Evolutionary conservation across 2,329 filamentous ascomycete genomes (phyloP), one percentile per base, ranked within the genome.

Genomic region (Cladosporium cucumerinum): DNA sequence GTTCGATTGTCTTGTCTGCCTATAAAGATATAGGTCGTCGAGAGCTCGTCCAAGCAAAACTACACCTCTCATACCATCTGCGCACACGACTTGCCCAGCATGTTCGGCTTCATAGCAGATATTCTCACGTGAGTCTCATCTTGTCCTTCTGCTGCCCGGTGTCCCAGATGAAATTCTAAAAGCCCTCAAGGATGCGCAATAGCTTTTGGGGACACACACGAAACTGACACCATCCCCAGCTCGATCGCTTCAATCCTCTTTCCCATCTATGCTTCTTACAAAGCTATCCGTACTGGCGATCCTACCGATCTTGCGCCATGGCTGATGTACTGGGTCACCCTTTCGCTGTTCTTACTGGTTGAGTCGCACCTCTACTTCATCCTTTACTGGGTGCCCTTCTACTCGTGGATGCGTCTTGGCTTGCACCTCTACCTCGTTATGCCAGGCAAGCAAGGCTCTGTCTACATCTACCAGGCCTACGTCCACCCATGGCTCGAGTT

Each of bases 251-350:
- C 93, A 64, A 93, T 96, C 75, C 87, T 97, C 75, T 96, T 98
- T 77, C 95, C 95, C 60, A 87, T 97, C 69, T 98, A 97, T 81
- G 93, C 94, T 70, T 97, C 94, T 69, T 98, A 97, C 85, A 98
- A 98, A 83, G 94, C 95, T 57, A 89, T 99, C 75, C 94, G 95
- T 80, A 93, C 92, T 18, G 90, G 90, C 61, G 92, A 97, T 78
- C 93, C 93, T 2, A 89, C 92, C 43, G 88, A 96, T 75, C 85
- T 97, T 66, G 92, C 92, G 69, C 94, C 94, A 88, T 99, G 95
- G 95, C 86, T 98, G 70, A 98, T 98, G 90, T 99, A 98, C 85
- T 99, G 94, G 90, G 92, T 97, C 66, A 92, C 97, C 26, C 86
- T 97, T 69, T 91, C 91, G 67, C 89, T 91, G 76, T 87, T 89